Conservation (phyloP, 2,329 filamentous ascomycete species). For the Exserohilum turcica region DNA sequence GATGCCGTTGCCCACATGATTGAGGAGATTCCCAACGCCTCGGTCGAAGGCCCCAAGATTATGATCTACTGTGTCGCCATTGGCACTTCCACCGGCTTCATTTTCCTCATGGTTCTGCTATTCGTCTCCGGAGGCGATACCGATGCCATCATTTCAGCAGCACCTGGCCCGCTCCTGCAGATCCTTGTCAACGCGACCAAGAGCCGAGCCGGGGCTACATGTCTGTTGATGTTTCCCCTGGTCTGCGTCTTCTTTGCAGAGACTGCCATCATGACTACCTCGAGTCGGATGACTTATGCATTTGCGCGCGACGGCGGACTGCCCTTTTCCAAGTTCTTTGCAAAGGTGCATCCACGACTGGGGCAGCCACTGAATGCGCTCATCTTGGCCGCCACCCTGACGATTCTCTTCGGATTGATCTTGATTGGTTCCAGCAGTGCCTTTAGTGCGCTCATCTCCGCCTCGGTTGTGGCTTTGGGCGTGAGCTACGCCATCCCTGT, state of each 20-base stretch:
- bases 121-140: conserved; percentile 65
- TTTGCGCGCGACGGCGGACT: conserved; percentile 71
- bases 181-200: conserved; percentile 68
- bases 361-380: conserved; percentile 71
- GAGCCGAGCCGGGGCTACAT: conserved; percentile 65
- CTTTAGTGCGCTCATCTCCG: conserved; percentile 73
- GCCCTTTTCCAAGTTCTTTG: conserved; percentile 64
- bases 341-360: conserved; percentile 64
- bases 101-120: conserved; percentile 67
- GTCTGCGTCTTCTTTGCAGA: conserved; percentile 68
- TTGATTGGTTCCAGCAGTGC: conserved; percentile 71
- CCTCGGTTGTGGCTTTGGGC: conserved; percentile 73
- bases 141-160: conserved; percentile 59
- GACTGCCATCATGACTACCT: conserved; percentile 69
- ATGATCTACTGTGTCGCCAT: conserved; percentile 70
- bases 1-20: conserved; percentile 62
- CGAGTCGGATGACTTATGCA: conserved; percentile 69
- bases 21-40: conserved; percentile 64
- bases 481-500: conserved; percentile 77
- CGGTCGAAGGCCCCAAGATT: conserved; percentile 66
- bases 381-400: conserved; percentile 63
- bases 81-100: conserved; percentile 65
- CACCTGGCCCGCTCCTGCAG: conserved; percentile 64
- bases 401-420: conserved; percentile 71
- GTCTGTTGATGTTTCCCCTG: conserved; percentile 69